Conservation (phyloP, 192 early-diverging fungal genomes). For the Powellomyces hirtus region DNA sequence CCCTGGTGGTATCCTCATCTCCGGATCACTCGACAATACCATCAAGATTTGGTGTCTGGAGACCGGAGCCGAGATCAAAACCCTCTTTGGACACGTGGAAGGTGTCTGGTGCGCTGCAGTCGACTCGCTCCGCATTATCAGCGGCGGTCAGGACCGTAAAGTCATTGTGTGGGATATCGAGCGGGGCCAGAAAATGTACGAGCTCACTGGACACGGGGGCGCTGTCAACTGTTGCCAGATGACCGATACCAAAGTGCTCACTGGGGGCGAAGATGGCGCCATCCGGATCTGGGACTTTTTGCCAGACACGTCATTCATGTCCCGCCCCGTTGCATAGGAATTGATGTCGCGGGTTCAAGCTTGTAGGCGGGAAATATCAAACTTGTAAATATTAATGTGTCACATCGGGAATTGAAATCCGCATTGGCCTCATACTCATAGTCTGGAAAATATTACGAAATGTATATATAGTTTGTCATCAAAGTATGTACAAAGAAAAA, state of each 20-base stretch:
- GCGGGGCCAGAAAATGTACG: conserved; percentile 71
- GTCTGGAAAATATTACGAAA: too few species aligned
- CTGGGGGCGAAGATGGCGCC: conserved; percentile 80
- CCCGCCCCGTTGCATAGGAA: neutral
- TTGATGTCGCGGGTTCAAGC: too few species aligned
- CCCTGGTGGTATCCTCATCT: conserved; percentile 63
- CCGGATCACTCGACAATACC: conserved; percentile 87
- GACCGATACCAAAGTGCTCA: conserved; percentile 84
- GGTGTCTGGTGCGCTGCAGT: conserved; percentile 80
- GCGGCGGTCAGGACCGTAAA: conserved; percentile 80
- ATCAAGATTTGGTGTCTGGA: conserved; percentile 91
- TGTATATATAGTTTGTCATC: too few species aligned
- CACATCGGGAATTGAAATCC: too few species aligned
- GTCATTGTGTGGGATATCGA: conserved; percentile 92
- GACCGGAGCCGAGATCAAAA: conserved; percentile 71
- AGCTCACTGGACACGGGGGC: conserved; percentile 69
- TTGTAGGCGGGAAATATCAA: too few species aligned
- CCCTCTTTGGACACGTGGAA: conserved; percentile 79
- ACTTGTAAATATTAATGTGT: too few species aligned
- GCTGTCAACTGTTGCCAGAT: conserved; percentile 79
- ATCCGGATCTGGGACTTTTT: conserved; percentile 81
- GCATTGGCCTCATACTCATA: too few species aligned
- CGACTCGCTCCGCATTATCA: conserved; percentile 74
- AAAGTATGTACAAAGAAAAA: too few species aligned
- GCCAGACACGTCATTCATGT: neutral